These are phyloP conservation scores for Pseudogymnoascus verrucosus DNA, from an alignment of 2,329 filamentous ascomycete genomes.

Conservation along the genomic window DNA sequence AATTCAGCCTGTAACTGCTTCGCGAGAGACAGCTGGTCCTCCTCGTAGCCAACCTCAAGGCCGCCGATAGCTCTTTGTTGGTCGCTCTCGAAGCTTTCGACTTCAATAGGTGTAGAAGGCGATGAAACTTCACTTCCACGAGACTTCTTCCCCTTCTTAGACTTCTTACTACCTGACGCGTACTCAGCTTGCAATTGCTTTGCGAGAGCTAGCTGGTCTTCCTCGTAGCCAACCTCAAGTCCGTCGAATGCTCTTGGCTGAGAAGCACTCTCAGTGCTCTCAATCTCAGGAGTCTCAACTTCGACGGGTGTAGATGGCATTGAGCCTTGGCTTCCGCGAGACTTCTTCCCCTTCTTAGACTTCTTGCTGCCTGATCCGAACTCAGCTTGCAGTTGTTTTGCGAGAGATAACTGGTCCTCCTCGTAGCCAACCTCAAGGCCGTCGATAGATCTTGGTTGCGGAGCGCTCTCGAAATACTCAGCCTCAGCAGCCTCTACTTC, in stretches of 20 bases:
- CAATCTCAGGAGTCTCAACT: neutral
- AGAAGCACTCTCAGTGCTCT: neutral
- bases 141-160: slow-evolving; percentile 15
- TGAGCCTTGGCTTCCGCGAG: neutral
- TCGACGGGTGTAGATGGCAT: neutral
- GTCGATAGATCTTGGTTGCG: neutral
- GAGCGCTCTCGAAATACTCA: neutral
- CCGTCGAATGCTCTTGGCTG: neutral
- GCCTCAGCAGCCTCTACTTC: neutral
- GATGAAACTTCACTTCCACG: neutral
- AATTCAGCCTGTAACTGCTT: neutral
- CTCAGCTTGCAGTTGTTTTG: neutral
- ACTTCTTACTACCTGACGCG: slow-evolving; percentile 27
- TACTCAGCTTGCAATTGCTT: slow-evolving; percentile 16
- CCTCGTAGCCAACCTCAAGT: slow-evolving; percentile 18
- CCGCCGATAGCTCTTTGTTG: slow-evolving; percentile 12
- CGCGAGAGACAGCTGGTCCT: neutral
- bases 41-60: slow-evolving; percentile 13
- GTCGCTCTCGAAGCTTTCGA: neutral
- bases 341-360: slow-evolving; percentile 21
- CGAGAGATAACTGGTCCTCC: neutral
- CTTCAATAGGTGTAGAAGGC: neutral
- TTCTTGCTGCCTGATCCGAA: slow-evolving; percentile 22
- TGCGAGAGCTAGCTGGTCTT: slow-evolving; percentile 23
- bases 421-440: neutral